Percentiles rank a stretch among this genome's conserved stretches.
Conservation (phyloP, 192 early-diverging fungal species). For the Coemansia asiatica region DNA sequence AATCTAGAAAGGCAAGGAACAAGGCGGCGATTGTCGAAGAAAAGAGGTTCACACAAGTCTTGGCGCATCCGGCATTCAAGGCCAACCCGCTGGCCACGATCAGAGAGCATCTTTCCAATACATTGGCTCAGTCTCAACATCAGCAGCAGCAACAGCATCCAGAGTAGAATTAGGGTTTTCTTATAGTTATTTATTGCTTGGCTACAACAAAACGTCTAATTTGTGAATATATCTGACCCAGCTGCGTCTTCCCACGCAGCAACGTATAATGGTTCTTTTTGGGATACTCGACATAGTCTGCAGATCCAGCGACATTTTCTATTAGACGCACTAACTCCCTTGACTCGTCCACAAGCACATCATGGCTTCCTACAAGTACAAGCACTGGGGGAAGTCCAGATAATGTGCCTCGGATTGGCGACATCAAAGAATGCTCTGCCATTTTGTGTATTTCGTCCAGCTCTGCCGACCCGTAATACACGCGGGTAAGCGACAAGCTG, state of each 20-base stretch:
- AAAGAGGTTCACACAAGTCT: slow-evolving; percentile 69
- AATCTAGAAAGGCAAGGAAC: slow-evolving; percentile 58
- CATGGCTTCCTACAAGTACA: slow-evolving; percentile 22
- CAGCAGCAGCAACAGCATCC: background rate
- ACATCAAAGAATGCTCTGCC: slow-evolving; percentile 22
- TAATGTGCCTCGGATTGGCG: slow-evolving; percentile 12
- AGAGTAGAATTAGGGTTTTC: too few relatives aligned
- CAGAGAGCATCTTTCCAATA: slow-evolving; percentile 73
- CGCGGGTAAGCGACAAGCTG: slow-evolving; percentile 12
- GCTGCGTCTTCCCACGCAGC: slow-evolving; percentile 21
- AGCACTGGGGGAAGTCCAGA: slow-evolving; percentile 15
- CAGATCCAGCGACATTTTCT: background rate
- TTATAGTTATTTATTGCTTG: too few relatives aligned
- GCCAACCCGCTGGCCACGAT: slow-evolving; percentile 70
- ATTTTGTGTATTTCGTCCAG: background rate
- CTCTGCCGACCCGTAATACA: slow-evolving; percentile 23
- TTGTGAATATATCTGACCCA: slow-evolving; percentile 19
- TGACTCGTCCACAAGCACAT: slow-evolving; percentile 25
- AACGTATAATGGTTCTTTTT: slow-evolving; percentile 30
- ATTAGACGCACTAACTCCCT: slow-evolving; percentile 9
- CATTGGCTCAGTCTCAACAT: slow-evolving; percentile 35
- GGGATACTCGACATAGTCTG: slow-evolving; percentile 17
- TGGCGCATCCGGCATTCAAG: slow-evolving; percentile 71
- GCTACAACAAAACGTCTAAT: slow-evolving; percentile 19
- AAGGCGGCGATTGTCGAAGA: slow-evolving; percentile 70